These are phyloP conservation scores for Hyphochytrium catenoides DNA, from an alignment of 352 stramenopile species.

Conservation along the genomic window DNA sequence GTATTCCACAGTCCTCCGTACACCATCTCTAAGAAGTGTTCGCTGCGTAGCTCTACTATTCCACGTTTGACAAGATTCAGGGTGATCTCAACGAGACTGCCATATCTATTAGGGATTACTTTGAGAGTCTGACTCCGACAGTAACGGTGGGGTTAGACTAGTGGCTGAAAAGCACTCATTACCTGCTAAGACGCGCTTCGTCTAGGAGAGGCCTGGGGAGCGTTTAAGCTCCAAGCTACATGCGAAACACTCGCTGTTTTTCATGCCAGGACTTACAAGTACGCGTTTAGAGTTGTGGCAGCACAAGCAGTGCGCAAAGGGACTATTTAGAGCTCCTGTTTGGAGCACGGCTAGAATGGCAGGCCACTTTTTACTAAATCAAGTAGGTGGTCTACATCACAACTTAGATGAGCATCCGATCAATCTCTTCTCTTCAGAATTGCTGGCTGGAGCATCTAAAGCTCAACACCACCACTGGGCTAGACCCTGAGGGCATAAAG, in stretches of 20 bases:
- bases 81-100: too few relatives aligned
- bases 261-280: conserved; percentile 78
- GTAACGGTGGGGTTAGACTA: too few relatives aligned
- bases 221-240: too few relatives aligned
- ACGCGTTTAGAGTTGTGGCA: conserved; percentile 83
- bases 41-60: too few relatives aligned
- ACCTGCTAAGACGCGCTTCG: too few relatives aligned
- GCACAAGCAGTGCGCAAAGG: conserved; percentile 49
- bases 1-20: too few relatives aligned
- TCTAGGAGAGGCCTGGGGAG: too few relatives aligned
- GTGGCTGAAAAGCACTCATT: too few relatives aligned
- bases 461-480: conserved; percentile 60
- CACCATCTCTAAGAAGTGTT: too few relatives aligned
- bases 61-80: too few relatives aligned
- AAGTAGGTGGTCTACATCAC: conserved; percentile 8
- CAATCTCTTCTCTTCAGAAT: conserved; percentile 27
- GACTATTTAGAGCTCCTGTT: conserved; percentile 73
- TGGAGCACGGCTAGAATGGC: conserved; percentile 71
- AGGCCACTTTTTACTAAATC: conserved; percentile 60
- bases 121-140: too few relatives aligned
- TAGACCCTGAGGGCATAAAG: conserved; percentile 58
- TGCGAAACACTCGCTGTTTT: conserved; percentile 45
- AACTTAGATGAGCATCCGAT: conserved; percentile 6
- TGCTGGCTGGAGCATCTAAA: conserved; percentile 79
- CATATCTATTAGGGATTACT: too few relatives aligned